Evolutionary conservation across 73 alveolate genomes (phyloP).

Genomic region (Blepharisma japonicum): DNA sequence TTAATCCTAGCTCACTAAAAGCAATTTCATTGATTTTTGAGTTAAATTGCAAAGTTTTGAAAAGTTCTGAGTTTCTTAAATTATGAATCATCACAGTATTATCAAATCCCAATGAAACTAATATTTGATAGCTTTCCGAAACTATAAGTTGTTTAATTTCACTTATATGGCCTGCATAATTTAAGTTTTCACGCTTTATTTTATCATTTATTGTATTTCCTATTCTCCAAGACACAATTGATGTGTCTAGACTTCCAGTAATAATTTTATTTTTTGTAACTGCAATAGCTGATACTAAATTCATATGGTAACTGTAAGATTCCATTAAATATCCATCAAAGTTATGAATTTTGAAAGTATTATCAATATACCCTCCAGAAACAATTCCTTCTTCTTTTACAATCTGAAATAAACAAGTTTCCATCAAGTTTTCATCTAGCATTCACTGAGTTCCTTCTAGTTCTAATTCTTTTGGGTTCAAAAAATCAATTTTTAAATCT

Average conservation of each 20-base stretch:
- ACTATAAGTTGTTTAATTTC: not conserved
- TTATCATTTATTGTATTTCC: not conserved
- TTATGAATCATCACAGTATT: not conserved
- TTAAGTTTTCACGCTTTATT: not conserved
- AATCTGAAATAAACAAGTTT: not conserved
- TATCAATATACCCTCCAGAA: constrained; percentile 1
- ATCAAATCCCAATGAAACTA: constrained; percentile 10
- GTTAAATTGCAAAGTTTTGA: not conserved
- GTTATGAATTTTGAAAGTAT: not conserved
- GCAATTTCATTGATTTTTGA: not conserved
- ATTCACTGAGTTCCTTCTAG: not conserved
- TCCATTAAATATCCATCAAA: not conserved
- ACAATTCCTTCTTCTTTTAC: not conserved
- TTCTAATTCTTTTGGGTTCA: not conserved
- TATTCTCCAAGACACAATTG: not conserved
- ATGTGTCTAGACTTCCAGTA: not conserved
- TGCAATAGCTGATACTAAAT: not conserved
- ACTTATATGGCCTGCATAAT: not conserved
- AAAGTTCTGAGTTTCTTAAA: not conserved
- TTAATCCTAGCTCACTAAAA: not conserved
- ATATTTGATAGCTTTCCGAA: not conserved
- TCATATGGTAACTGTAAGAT: not conserved
- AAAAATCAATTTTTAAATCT: too few species aligned
- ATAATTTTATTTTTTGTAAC: not conserved
- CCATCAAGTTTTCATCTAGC: not conserved